These are phyloP conservation scores for Meripilus lineatus DNA, from an alignment of 1,284 basidiomycete genomes.

Conservation along the genomic window DNA sequence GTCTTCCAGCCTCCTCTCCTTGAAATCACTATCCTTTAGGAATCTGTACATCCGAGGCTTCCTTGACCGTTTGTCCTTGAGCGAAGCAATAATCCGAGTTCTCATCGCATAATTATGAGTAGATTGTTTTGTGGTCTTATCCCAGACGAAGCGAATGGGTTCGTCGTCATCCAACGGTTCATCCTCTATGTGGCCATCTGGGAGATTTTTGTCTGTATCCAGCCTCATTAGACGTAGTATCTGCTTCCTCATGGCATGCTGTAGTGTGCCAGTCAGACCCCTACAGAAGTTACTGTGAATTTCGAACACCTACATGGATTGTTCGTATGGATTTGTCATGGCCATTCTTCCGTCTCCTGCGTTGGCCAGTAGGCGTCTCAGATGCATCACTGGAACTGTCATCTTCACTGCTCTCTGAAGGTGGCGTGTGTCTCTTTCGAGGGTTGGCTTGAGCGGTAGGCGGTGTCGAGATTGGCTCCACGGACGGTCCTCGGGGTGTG, in stretches of 20 bases:
- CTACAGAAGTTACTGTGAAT: slow-evolving; percentile 4
- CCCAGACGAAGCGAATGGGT: slow-evolving; percentile 71
- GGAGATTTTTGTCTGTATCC: slow-evolving; percentile 50
- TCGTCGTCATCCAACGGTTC: slow-evolving; percentile 35
- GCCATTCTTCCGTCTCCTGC: slow-evolving; percentile 45
- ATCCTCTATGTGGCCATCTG: slow-evolving; percentile 55
- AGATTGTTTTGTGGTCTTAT: slow-evolving; percentile 67
- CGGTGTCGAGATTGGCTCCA: not conserved
- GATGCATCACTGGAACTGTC: slow-evolving; percentile 21
- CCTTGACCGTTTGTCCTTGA: slow-evolving; percentile 47
- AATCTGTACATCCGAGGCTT: slow-evolving; percentile 52
- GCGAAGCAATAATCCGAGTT: slow-evolving; percentile 50
- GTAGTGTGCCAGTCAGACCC: slow-evolving; percentile 11
- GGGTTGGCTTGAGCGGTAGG: not conserved
- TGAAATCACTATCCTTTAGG: slow-evolving; percentile 61
- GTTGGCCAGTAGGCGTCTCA: slow-evolving; percentile 9
- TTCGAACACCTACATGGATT: slow-evolving; percentile 46
- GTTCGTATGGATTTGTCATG: slow-evolving; percentile 61
- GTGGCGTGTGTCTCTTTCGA: slow-evolving; percentile 1
- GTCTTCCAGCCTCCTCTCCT: slow-evolving; percentile 51
- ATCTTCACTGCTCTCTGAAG: slow-evolving; percentile 18
- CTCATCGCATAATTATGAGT: slow-evolving; percentile 70
- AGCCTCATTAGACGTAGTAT: slow-evolving; percentile 54
- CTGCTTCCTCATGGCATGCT: slow-evolving; percentile 69
- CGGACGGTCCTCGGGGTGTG: too few species aligned